Base-by-base conservation (phyloP, 441 rosid genomes). In the Brassica hybrid region DNA sequence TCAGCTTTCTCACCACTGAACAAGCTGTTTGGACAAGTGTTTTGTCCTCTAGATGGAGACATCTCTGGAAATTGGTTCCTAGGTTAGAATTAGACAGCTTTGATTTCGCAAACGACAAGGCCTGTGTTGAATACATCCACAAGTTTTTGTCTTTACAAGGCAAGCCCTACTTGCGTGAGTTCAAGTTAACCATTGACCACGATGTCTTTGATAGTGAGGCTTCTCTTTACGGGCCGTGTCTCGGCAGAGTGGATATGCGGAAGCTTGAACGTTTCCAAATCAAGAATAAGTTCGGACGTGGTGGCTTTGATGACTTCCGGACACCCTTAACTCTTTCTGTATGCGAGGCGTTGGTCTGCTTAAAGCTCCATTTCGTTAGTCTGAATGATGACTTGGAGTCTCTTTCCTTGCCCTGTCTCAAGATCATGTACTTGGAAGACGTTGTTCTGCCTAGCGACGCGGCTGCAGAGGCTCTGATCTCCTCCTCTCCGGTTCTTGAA, bases 341-440 rank as follows among this genome's bases (percentile, higher is more conserved):
- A 7, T 52, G 62, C 0, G 43, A 63, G 12, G 19, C 69, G 2
- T 32, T 73, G 69, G 70, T 73, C 16, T 73, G 16, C 64, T 34
- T 73, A 9, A 63, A 64, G 38, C 54, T 73, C 23, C 18, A 18
- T 50, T 18, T 2, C 6, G 34, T 54, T 16, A 16, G 18, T 1
- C n/a, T 72, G 21, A 30, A 34, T 30, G 69, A 18, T 27, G 69
- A 30, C 2, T 50, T 48, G 0, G 34, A 16, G 76, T 62, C 61
- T 63, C 38, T 64, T 52, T 64, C 76, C 12, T 73, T 73, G 13
- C 71, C 71, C 2, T 74, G 57, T n/a, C 65, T 74, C 65, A 74
- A 74, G 65, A 36, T 11, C 10, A 36, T 74, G 57, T 14, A 3
- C 77, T 65, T 74, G 6, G n/a, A 65, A 3, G 71, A 21, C 14